Evolutionary conservation across 768 basidiomycete genomes (phyloP).

Genomic region (Mycena venus): DNA sequence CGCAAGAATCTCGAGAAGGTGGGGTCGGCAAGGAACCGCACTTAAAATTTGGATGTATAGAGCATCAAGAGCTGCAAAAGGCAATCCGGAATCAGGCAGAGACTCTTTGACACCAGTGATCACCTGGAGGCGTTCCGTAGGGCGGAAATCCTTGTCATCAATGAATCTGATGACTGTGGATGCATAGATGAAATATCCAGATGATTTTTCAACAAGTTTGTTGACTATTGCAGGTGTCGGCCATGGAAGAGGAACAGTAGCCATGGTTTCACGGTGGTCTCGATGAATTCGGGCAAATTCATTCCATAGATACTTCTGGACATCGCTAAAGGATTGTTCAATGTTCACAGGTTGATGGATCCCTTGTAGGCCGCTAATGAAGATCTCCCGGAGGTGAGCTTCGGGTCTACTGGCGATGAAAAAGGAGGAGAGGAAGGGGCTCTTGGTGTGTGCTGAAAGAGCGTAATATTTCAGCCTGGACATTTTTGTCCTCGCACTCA

Average conservation of each 20-base stretch:
- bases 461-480: background rate
- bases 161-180: background rate
- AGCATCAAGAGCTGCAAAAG: background rate
- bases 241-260: slow-evolving; percentile 29
- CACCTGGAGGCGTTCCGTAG: background rate
- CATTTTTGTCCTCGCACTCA: background rate
- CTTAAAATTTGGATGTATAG: background rate
- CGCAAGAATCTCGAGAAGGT: background rate
- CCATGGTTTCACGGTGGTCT: background rate
- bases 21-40: background rate
- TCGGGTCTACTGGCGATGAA: slow-evolving; percentile 46
- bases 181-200: slow-evolving; percentile 41
- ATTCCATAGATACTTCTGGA: slow-evolving; percentile 24
- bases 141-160: background rate
- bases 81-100: background rate
- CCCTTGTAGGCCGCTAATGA: slow-evolving; percentile 6
- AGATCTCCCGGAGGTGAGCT: slow-evolving; percentile 29
- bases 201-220: slow-evolving; percentile 25
- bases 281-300: background rate
- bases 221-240: slow-evolving; percentile 26
- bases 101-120: background rate
- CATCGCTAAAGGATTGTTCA: slow-evolving; percentile 29
- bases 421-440: slow-evolving; percentile 32
- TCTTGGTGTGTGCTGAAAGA: background rate
- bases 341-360: background rate